phyloP scores from a whole-genome alignment of 352 stramenopile genomes.

The Poterioochromonas sp. region DNA sequence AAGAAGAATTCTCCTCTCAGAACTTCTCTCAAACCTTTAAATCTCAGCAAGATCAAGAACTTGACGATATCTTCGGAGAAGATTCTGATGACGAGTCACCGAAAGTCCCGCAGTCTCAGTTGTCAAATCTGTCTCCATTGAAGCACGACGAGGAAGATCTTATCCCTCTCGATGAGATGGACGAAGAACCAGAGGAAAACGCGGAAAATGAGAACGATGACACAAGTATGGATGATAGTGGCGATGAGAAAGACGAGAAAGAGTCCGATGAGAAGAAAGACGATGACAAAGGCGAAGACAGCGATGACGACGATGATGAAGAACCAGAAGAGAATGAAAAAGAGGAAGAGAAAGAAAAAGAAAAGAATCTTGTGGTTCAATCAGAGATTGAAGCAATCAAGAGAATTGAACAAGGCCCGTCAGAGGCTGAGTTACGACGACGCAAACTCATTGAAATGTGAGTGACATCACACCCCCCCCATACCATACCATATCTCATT shows the following conservation, averaged over 20 bases:
- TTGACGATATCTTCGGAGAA: too few relatives aligned
- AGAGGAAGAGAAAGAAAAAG: not conserved
- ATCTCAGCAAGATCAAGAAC: too few relatives aligned
- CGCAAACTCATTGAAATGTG: slow-evolving; percentile 11
- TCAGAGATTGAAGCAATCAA: slow-evolving; percentile 8
- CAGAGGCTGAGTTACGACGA: not conserved
- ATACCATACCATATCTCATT: not conserved
- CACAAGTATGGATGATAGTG: not conserved
- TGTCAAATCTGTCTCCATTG: too few relatives aligned
- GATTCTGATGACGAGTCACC: too few relatives aligned
- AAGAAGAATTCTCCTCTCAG: too few relatives aligned
- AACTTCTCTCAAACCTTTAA: too few relatives aligned
- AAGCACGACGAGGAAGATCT: too few relatives aligned
- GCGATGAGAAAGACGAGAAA: not conserved
- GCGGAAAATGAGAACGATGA: not conserved
- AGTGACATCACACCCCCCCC: not conserved
- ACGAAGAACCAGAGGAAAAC: not conserved
- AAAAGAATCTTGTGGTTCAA: not conserved
- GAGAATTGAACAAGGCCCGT: not conserved
- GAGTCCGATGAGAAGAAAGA: not conserved
- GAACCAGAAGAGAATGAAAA: not conserved
- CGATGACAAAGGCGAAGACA: not conserved
- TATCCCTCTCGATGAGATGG: too few relatives aligned
- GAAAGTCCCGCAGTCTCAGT: too few relatives aligned
- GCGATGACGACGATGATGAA: not conserved